Base-by-base conservation (phyloP, 2,329 filamentous ascomycete genomes). In the Epichloe scottii region DNA sequence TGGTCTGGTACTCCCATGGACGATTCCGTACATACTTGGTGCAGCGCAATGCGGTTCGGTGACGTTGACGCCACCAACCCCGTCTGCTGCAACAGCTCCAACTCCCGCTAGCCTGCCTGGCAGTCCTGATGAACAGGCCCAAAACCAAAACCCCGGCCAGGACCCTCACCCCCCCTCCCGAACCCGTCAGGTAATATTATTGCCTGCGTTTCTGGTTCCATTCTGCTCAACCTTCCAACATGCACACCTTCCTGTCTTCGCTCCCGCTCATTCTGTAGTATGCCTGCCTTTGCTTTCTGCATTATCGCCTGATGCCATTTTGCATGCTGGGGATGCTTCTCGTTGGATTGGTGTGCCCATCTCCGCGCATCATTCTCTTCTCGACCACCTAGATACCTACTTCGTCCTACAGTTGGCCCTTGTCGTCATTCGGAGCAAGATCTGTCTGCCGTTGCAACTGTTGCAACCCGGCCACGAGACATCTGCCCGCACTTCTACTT, bases 351-450 rank as follows among this genome's bases (percentile, higher is more conserved):
- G n/a, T 33, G 41, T 44, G 30, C 5, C 42, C 42, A 19, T 19
- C 37, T 26, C 23, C 21, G 35, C 21, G 35, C 17, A 42, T 23
- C 15, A 14, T 3, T 19, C n/a, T 21, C 46, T 49, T 26, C 17
- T 26, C 23, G 15, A 30, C 26, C 26, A 4, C 10, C 17, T 19
- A n/a, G 17, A 7, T 26, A n/a, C n/a, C 15, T 12, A 12, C 23
- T 23, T 41, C 38, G n/a, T 48, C 42, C 26, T 26, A 4, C 37
- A 21, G 12, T 39, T 40, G 46, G 34, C 46, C 15, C 12, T 35
- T 39, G 50, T 46, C 50, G 41, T 52, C 50, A 49, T 49, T 46
- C 34, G 35, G 23, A 35, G 12, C 40, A 21, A 26, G 5, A 17
- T 48, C 37, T 15, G 37, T n/a, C 26, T 30, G 26, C 26, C 26